A percentile compares a stretch with the other conserved stretches of the same genome.
phyloP scores from a whole-genome alignment of 805 yeast species.

The Candida morakotiae region DNA sequence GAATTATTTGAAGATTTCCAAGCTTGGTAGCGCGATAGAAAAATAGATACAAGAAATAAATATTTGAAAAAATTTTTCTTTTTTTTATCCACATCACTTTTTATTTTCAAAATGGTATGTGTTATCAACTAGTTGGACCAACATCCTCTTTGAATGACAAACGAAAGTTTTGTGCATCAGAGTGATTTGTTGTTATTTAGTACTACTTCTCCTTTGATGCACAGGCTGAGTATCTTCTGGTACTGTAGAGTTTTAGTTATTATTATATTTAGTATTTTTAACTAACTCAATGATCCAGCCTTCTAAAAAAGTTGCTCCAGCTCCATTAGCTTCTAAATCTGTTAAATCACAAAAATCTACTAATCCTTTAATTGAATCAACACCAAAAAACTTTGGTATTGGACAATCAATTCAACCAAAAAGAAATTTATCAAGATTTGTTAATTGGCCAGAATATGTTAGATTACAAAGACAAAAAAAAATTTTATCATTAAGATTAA shows the following conservation, averaged over 20 bases:
- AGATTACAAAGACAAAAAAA: constrained; percentile 99
- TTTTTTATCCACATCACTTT: constrained; percentile 2
- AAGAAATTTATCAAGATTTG: constrained; percentile 94
- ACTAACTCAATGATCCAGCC: constrained; percentile 51
- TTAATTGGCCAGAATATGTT: constrained; percentile 98
- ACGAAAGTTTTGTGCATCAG: constrained; percentile 11
- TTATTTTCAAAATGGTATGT: constrained; percentile 25
- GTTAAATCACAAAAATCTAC: constrained; percentile 22
- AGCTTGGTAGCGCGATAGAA: constrained; percentile 4
- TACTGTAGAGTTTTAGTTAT: constrained; percentile 36
- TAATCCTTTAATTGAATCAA: constrained; percentile 84
- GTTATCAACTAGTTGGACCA: constrained; percentile 20
- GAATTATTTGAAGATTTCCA: constrained; percentile 54
- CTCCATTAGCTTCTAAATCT: constrained; percentile 40
- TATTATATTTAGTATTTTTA: constrained; percentile 6
- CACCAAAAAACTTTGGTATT: constrained; percentile 92
- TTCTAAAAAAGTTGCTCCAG: constrained; percentile 50
- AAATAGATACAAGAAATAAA: not conserved
- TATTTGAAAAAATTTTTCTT: constrained; percentile 6
- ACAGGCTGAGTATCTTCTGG: constrained; percentile 41
- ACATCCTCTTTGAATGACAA: constrained; percentile 18
- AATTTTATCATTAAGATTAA: constrained; percentile 89
- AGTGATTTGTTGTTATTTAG: constrained; percentile 10
- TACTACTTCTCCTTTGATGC: too few species aligned
- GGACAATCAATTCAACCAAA: constrained; percentile 96